phyloP scores from a whole-genome alignment of 2,329 filamentous ascomycete genomes.

The Arachnopeziza araneosa region DNA sequence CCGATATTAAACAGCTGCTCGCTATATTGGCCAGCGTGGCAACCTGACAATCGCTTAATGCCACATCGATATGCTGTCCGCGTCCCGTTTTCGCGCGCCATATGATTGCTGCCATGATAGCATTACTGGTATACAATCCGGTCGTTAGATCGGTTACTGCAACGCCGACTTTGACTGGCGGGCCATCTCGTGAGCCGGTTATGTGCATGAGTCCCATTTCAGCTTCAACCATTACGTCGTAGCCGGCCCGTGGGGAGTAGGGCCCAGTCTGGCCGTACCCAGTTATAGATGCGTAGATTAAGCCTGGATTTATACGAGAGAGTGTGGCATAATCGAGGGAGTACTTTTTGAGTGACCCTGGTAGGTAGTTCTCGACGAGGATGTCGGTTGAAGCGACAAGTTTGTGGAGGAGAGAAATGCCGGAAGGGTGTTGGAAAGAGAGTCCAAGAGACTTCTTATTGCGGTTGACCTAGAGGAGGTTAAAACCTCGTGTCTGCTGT shows the following conservation, averaged over 20 bases:
- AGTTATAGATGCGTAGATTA: slow-evolving; percentile 95
- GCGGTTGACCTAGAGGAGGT: slow-evolving; percentile 66
- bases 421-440: slow-evolving; percentile 80
- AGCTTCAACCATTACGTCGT: slow-evolving; percentile 99
- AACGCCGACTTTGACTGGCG: slow-evolving; percentile 94
- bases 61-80: slow-evolving; percentile 89
- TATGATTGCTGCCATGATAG: slow-evolving; percentile 90
- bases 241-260: slow-evolving; percentile 80
- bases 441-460: slow-evolving; percentile 94
- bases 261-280: slow-evolving; percentile 96
- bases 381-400: slow-evolving; percentile 83
- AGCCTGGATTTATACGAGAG: slow-evolving; percentile 70
- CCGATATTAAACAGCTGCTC: slow-evolving; percentile 83
- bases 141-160: slow-evolving; percentile 96
- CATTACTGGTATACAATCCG: slow-evolving; percentile 89
- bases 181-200: slow-evolving; percentile 79
- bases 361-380: slow-evolving; percentile 94
- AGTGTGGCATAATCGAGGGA: slow-evolving; percentile 81
- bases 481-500: neutral
- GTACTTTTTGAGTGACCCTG: slow-evolving; percentile 85
- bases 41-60: slow-evolving; percentile 89
- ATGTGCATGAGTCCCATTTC: slow-evolving; percentile 99
- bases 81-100: slow-evolving; percentile 65
- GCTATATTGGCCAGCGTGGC: slow-evolving; percentile 94
- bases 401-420: slow-evolving; percentile 81